Evolutionary conservation across 352 stramenopile genomes (phyloP), one percentile per base, ranked within the genome.

Genomic region (Plasmopara viticola): DNA sequence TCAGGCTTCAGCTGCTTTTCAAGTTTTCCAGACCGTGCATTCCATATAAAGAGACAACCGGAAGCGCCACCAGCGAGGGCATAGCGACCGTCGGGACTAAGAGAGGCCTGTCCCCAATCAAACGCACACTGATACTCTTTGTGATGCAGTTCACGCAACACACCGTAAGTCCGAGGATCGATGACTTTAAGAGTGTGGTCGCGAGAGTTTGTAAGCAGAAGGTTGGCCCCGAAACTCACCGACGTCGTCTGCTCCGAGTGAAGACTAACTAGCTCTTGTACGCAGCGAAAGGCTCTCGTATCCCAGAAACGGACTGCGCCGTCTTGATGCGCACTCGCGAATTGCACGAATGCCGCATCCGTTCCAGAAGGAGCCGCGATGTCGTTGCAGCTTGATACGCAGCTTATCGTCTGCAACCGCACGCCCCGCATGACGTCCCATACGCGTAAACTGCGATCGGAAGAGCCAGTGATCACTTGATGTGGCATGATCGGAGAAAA

Each of bases 331-430:
- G 78, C 82, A 52, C 79, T 90, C 28, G 78, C 82, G 35, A 89
- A 84, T 56, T 82, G 68, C 2, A 77, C 81, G 52, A 81, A 79
- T 0, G 72, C 44, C 2, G 66, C 55, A 20, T 58, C 54, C 1
- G 51, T 37, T 44, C 54, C 59, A 34, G 59, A 56, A 17, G 59
- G 63, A 1, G 84, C 79, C 0, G 75, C 77, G 28, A 93, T 68
- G 51, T 90, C 78, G 49, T 93, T 93, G 62, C 82, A 93, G 50
- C 77, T 88, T 35, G 82, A 93, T 37, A 75, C 66, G 46, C 82
- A 93, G 66, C 70, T 84, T 44, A 93, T 62, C 14, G 74, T 83
- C 52, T 90, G 78, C n/a, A 89, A 45, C 13, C 78, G 84, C 17
- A 74, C 65, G 6, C 82, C 82, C 5, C 62, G 67, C 15, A 69